Evolutionary conservation across 768 basidiomycete species (phyloP).

Genomic region (Kockovaella imperatae): DNA sequence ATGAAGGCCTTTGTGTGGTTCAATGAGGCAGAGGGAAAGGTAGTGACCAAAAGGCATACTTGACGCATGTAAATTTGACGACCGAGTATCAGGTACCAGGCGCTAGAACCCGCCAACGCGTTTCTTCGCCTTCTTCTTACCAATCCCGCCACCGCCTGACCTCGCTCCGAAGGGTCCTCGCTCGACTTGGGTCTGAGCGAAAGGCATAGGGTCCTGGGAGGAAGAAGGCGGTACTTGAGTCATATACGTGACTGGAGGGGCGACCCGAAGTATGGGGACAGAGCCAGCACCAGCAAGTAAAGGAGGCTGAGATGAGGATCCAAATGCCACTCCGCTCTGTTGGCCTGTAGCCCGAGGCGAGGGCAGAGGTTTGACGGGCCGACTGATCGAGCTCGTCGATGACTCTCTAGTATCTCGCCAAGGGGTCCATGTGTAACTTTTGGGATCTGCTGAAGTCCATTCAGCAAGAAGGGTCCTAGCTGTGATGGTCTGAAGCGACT

Average conservation of each 20-base stretch:
- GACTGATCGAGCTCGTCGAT: not conserved
- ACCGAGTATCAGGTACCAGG: no score
- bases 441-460: slow-evolving; percentile 4
- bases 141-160: slow-evolving; percentile 8
- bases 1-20: slow-evolving; percentile 30
- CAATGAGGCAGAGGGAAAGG: no score
- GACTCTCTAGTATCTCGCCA: slow-evolving; percentile 2
- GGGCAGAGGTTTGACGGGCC: slow-evolving; percentile 10
- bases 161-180: slow-evolving; percentile 27
- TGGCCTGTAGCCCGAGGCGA: slow-evolving; percentile 4
- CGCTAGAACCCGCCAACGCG: slow-evolving; percentile 32
- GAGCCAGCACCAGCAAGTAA: not conserved
- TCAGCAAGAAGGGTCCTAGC: slow-evolving; percentile 4
- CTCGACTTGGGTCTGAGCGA: slow-evolving; percentile 24
- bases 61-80: no score
- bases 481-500: not conserved
- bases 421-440: slow-evolving; percentile 4
- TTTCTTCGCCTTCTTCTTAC: slow-evolving; percentile 28
- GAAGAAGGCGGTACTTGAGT: not conserved
- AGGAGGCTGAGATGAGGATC: slow-evolving; percentile 1
- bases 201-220: not conserved
- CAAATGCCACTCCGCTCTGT: not conserved
- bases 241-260: not conserved
- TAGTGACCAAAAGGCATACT: not conserved
- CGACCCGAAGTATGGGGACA: not conserved